A percentile compares a stretch with the other conserved stretches of the same genome.
Conservation (phyloP, 805 yeast genomes). For the Starmerella bombi region DNA sequence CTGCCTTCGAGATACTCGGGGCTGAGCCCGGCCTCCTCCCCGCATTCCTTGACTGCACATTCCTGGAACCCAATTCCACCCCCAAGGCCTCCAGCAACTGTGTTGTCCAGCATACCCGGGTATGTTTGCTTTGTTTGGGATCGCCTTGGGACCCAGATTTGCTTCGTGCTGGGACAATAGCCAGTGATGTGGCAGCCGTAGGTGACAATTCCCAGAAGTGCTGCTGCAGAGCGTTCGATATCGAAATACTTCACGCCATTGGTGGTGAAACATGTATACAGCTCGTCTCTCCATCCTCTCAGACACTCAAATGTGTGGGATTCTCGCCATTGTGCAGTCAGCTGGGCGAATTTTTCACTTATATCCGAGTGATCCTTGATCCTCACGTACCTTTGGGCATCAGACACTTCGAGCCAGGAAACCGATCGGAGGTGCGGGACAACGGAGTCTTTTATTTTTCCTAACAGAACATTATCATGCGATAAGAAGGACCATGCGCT, state of each 20-base stretch:
- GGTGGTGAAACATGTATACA: constrained; percentile 57
- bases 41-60: constrained; percentile 72
- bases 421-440: constrained; percentile 6
- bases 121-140: constrained; percentile 68
- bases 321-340: constrained; percentile 21
- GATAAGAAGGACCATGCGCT: constrained; percentile 22
- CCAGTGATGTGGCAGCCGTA: constrained; percentile 88
- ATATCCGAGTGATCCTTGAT: constrained; percentile 7
- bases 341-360: constrained; percentile 9
- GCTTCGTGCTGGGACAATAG: constrained; percentile 29
- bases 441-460: constrained; percentile 15
- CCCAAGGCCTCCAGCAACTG: constrained; percentile 91
- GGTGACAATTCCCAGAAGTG: constrained; percentile 71
- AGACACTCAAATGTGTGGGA: constrained; percentile 21
- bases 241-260: constrained; percentile 44
- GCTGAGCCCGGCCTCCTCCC: constrained; percentile 78
- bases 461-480: constrained; percentile 25
- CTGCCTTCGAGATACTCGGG: constrained; percentile 37
- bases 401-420: constrained; percentile 7
- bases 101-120: constrained; percentile 85
- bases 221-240: constrained; percentile 71
- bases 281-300: constrained; percentile 69
- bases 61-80: constrained; percentile 62
- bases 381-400: neutral
- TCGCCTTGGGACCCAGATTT: constrained; percentile 73